Evolutionary conservation across 306 rosid species (phyloP).

Genomic region (Rosa chinensis): DNA sequence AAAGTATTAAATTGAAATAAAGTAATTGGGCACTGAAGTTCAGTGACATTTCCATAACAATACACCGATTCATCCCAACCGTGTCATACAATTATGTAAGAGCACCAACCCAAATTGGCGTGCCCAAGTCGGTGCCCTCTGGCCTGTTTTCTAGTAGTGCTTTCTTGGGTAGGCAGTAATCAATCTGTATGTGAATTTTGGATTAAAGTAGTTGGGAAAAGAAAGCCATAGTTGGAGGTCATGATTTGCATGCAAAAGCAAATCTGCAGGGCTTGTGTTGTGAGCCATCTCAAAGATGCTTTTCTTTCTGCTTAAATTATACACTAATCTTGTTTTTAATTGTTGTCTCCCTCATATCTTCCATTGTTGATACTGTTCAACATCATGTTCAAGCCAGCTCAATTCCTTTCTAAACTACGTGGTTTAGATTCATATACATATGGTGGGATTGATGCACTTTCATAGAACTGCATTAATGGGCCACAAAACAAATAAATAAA

Average conservation of each 20-base stretch:
- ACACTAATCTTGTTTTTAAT: conserved; percentile 20
- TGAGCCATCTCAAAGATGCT: conserved; percentile 36
- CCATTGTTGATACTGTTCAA: not conserved
- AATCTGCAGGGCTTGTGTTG: conserved; percentile 25
- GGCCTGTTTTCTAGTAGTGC: no score
- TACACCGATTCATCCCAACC: no score
- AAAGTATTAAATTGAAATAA: no score
- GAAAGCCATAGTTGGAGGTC: not conserved
- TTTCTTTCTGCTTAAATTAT: conserved; percentile 31
- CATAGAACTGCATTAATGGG: no score
- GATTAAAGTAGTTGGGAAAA: conserved; percentile 25
- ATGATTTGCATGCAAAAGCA: not conserved
- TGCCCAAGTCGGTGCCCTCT: no score
- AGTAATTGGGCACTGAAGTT: no score
- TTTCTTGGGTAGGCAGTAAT: conserved; percentile 59
- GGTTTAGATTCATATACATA: not conserved
- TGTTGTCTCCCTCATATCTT: not conserved
- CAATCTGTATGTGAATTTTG: conserved; percentile 19
- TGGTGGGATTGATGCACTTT: not conserved
- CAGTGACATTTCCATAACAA: no score
- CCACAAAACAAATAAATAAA: no score
- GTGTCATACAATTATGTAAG: no score
- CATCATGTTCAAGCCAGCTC: conserved; percentile 6
- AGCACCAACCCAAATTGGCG: no score
- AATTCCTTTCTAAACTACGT: not conserved